Evolutionary conservation across 495 filamentous ascomycete species (phyloP).

Genomic region (Penicilliopsis zonata): DNA sequence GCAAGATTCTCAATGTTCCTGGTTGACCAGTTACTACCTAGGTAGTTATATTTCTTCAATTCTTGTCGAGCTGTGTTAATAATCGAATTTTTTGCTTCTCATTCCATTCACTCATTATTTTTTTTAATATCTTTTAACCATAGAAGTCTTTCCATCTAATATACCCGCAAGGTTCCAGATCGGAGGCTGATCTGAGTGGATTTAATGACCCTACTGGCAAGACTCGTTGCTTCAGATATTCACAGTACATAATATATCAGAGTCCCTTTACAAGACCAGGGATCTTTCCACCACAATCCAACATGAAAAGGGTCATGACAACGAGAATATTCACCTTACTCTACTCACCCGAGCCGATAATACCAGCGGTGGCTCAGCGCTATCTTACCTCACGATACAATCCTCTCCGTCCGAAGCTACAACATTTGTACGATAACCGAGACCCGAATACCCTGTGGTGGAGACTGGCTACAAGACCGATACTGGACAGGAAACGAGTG

Average conservation of each 20-base stretch:
- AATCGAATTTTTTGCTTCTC: background rate
- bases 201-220: no score
- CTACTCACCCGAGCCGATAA: conserved; percentile 11
- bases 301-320: background rate
- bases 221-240: no score
- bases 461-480: conserved; percentile 15
- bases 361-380: conserved; percentile 19
- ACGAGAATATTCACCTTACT: conserved; percentile 12
- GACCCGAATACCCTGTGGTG: conserved; percentile 38
- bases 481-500: conserved; percentile 25
- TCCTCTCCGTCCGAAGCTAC: conserved; percentile 26
- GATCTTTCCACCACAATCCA: background rate
- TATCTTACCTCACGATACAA: conserved; percentile 14
- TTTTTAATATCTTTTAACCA: background rate
- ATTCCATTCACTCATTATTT: background rate
- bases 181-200: no score
- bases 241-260: no score
- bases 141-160: background rate
- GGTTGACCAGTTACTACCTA: no score
- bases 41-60: no score
- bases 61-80: no score
- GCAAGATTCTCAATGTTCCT: no score
- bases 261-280: no score
- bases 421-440: conserved; percentile 18
- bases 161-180: no score